Percentiles rank a stretch among this genome's conserved stretches.
These are phyloP conservation scores for Capsicum pubescens DNA, from an alignment of 257 asterid genomes.

Conservation along the genomic window DNA sequence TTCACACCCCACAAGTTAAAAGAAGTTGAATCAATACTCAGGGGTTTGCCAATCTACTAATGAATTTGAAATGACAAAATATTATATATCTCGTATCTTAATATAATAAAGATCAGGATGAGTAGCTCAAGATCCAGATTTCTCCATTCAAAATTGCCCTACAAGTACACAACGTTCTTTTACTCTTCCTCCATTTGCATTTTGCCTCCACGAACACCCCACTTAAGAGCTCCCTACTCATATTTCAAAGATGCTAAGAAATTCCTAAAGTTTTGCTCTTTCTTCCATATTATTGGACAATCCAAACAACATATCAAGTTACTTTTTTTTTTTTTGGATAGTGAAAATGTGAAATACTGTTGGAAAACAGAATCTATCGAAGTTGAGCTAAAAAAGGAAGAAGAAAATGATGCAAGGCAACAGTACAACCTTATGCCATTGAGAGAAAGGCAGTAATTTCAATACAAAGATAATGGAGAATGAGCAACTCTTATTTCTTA, in stretches of 20 bases:
- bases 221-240: too few species aligned
- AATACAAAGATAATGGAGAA: too few species aligned
- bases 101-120: not conserved
- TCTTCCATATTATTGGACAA: not conserved
- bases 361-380: too few species aligned
- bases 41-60: not conserved
- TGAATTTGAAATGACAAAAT: not conserved
- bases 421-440: too few species aligned
- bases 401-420: too few species aligned
- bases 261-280: not conserved
- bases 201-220: too few species aligned
- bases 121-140: not conserved
- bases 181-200: too few species aligned
- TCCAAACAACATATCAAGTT: not conserved
- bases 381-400: too few species aligned
- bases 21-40: not conserved
- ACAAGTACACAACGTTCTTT: not conserved
- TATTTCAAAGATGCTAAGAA: not conserved
- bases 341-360: not conserved
- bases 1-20: not conserved
- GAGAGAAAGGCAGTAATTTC: too few species aligned
- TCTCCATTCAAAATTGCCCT: not conserved
- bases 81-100: not conserved
- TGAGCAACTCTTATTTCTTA: too few species aligned
- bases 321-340: not conserved